Conservation (phyloP, 305 asterid genomes). For the Fraxinus baroniana region DNA sequence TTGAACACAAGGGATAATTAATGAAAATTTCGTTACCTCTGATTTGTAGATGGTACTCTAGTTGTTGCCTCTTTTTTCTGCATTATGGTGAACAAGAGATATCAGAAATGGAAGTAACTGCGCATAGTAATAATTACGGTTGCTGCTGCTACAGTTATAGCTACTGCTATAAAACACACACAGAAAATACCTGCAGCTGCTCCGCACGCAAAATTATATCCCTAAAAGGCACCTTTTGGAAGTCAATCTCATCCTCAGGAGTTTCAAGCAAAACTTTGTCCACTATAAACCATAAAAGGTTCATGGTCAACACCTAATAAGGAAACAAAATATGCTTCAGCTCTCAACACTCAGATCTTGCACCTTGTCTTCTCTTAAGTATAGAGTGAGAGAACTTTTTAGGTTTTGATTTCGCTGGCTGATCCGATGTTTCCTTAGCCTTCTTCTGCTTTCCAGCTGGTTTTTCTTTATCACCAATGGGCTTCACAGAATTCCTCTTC, state of each 20-base stretch:
- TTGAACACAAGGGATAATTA: neutral
- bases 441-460: slow-evolving; percentile 53
- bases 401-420: slow-evolving; percentile 45
- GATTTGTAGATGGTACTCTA: slow-evolving; percentile 30
- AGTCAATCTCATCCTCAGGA: slow-evolving; percentile 79
- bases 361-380: slow-evolving; percentile 54
- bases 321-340: slow-evolving; percentile 7
- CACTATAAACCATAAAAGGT: slow-evolving; percentile 39
- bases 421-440: slow-evolving; percentile 48
- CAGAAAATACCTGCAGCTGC: slow-evolving; percentile 46
- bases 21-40: slow-evolving; percentile 33
- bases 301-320: slow-evolving; percentile 25
- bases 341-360: slow-evolving; percentile 20
- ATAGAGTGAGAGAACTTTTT: slow-evolving; percentile 79
- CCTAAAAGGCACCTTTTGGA: slow-evolving; percentile 57
- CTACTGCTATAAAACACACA: slow-evolving; percentile 6
- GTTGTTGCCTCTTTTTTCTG: slow-evolving; percentile 56
- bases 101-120: neutral
- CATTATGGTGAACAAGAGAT: slow-evolving; percentile 20
- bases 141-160: neutral
- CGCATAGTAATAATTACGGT: neutral
- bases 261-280: slow-evolving; percentile 64
- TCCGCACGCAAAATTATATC: slow-evolving; percentile 79
- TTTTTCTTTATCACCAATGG: slow-evolving; percentile 46
- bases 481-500: slow-evolving; percentile 43